These are phyloP conservation scores for Mycotypha africana DNA, from an alignment of 371 early-diverging fungal species.

Conservation along the genomic window DNA sequence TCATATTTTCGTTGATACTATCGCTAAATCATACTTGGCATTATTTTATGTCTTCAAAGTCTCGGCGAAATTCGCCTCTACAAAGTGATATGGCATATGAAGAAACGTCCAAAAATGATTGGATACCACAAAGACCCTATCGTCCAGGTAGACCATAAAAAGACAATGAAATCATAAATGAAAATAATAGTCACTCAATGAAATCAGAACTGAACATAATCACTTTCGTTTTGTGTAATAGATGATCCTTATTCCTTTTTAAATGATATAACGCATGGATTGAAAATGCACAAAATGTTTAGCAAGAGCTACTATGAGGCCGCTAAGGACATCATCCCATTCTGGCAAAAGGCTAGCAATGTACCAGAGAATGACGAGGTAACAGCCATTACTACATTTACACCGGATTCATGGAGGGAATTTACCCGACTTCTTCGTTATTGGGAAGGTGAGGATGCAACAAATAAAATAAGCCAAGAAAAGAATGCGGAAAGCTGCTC, in stretches of 20 bases:
- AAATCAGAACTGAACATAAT: not conserved
- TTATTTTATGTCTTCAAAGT: constrained; percentile 12
- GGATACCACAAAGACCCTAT: constrained; percentile 41
- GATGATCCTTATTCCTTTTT: constrained; percentile 31
- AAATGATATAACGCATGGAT: constrained; percentile 35
- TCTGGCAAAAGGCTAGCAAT: constrained; percentile 28
- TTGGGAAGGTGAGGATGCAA: constrained; percentile 50
- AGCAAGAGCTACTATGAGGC: constrained; percentile 34
- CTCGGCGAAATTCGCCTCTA: too few species aligned
- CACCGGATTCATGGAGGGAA: constrained; percentile 32
- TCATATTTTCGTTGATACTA: constrained; percentile 37
- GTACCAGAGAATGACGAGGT: constrained; percentile 24
- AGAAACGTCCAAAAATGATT: constrained; percentile 26
- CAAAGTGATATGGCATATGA: too few species aligned
- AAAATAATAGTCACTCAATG: not conserved
- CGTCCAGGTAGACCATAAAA: constrained; percentile 24
- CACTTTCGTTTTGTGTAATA: constrained; percentile 1
- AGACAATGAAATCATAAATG: not conserved
- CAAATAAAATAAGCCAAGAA: too few species aligned
- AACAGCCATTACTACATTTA: constrained; percentile 32
- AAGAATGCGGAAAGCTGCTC: not conserved
- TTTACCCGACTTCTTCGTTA: constrained; percentile 28
- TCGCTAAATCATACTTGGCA: constrained; percentile 35
- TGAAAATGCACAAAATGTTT: constrained; percentile 43
- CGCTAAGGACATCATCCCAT: constrained; percentile 29